Evolutionary conservation across 2,329 filamentous ascomycete genomes (phyloP).

Genomic region (Neopestalotiopsis sp.): DNA sequence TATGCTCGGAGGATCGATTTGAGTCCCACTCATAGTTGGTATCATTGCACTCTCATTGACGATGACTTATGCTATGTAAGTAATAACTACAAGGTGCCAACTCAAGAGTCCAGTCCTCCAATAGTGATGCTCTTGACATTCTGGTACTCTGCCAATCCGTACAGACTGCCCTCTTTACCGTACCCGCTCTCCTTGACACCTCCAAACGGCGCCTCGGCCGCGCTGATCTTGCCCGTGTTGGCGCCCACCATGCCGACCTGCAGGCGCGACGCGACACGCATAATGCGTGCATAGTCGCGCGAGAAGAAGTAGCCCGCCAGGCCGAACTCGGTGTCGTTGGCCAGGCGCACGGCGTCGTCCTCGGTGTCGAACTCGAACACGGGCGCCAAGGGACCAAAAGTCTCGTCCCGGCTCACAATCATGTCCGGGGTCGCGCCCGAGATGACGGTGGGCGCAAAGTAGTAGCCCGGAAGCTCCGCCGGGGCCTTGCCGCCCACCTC

Average conservation of each 20-base stretch:
- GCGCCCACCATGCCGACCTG: conserved; percentile 89
- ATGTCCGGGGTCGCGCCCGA: conserved; percentile 86
- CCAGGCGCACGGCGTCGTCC: conserved; percentile 78
- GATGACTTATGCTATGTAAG: too few species aligned
- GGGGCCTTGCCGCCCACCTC: conserved; percentile 72
- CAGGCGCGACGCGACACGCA: conserved; percentile 69
- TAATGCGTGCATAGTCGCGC: conserved; percentile 61
- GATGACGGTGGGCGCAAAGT: conserved; percentile 89
- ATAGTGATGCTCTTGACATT: conserved; percentile 69
- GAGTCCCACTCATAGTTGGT: too few species aligned
- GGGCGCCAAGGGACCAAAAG: conserved; percentile 91
- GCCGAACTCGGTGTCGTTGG: conserved; percentile 84
- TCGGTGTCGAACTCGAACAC: conserved; percentile 89
- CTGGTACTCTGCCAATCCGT: conserved; percentile 78
- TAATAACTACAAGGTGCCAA: not conserved
- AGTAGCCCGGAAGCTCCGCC: conserved; percentile 79
- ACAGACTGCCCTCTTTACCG: conserved; percentile 77
- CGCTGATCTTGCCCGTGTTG: conserved; percentile 73
- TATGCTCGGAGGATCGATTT: too few species aligned
- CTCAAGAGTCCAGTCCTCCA: conserved; percentile 41
- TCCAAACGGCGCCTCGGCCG: conserved; percentile 69
- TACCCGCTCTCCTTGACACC: conserved; percentile 85
- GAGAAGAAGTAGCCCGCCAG: conserved; percentile 95
- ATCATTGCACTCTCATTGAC: too few species aligned
- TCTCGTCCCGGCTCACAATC: conserved; percentile 86